Conservation (phyloP, 78 protist genomes). For the Cavenderia fasciculata region DNA sequence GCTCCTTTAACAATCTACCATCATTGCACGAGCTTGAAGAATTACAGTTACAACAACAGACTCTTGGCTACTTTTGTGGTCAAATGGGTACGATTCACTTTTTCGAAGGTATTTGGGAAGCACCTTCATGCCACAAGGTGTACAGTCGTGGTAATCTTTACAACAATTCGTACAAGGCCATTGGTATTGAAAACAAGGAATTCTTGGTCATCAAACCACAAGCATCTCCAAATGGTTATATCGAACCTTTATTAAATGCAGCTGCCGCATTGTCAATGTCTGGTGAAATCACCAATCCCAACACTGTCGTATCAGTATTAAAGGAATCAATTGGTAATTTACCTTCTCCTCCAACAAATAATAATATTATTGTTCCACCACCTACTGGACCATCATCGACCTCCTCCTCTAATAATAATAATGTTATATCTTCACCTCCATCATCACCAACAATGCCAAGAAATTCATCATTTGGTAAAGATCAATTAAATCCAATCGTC, state of each 20-base stretch:
- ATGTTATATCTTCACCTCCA: neutral
- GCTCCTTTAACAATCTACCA: neutral
- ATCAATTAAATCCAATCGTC: too few species aligned
- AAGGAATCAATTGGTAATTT: too few species aligned
- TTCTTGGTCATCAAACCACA: constrained; percentile 64
- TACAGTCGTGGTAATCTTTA: constrained; percentile 68
- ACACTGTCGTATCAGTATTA: too few species aligned
- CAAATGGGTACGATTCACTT: constrained; percentile 77
- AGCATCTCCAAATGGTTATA: neutral
- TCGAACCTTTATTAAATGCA: neutral
- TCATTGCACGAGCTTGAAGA: constrained; percentile 10
- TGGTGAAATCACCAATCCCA: constrained; percentile 18
- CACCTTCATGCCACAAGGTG: constrained; percentile 61
- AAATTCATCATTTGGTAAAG: constrained; percentile 1
- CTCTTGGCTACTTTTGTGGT: constrained; percentile 75
- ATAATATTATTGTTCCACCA: neutral
- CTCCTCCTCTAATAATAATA: neutral
- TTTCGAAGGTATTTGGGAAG: constrained; percentile 74
- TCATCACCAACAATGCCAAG: neutral
- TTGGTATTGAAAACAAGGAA: constrained; percentile 65
- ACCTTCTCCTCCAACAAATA: neutral
- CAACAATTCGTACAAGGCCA: constrained; percentile 52
- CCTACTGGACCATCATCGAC: constrained; percentile 3
- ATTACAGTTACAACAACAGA: too few species aligned
- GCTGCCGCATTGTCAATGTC: constrained; percentile 42